phyloP scores from a whole-genome alignment of 2,329 filamentous ascomycete genomes.

The Sarocladiaceae sp. region DNA sequence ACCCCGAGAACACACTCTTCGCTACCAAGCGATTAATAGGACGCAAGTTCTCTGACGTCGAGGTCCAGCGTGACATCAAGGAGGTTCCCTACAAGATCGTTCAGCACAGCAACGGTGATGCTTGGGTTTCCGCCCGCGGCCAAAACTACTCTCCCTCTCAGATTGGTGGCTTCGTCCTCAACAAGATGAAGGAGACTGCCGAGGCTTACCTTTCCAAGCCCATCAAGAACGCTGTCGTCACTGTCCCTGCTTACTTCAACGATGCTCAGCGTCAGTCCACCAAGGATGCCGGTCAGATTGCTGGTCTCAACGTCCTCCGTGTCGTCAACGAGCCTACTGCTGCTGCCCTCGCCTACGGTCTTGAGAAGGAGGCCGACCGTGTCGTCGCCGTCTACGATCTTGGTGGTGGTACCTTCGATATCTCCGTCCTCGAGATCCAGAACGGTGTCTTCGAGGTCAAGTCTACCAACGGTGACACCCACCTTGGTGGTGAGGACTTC shows the following conservation, averaged over 20 bases:
- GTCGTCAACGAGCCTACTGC: constrained; percentile 98
- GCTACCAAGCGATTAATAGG: constrained; percentile 98
- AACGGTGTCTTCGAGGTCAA: constrained; percentile 98
- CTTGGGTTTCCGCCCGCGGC: constrained; percentile 89
- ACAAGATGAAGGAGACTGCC: constrained; percentile 99
- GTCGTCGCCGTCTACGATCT: constrained; percentile 96
- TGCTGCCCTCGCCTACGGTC: constrained; percentile 90
- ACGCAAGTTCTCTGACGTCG: constrained; percentile 88
- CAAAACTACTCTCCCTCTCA: constrained; percentile 98
- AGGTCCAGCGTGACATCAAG: constrained; percentile 96
- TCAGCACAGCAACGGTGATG: constrained; percentile 93
- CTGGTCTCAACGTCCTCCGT: constrained; percentile 93
- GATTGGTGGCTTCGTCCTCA: constrained; percentile 91
- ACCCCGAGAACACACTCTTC: constrained; percentile 97
- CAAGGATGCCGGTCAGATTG: constrained; percentile 96
- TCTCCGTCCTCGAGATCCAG: constrained; percentile 95
- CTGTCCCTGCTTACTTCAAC: constrained; percentile 97
- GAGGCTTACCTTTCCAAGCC: constrained; percentile 88
- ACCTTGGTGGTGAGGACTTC: constrained; percentile 97
- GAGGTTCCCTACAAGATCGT: constrained; percentile 99
- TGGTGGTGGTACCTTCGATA: constrained; percentile 98
- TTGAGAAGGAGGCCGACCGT: constrained; percentile 89
- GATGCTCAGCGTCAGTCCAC: constrained; percentile 96
- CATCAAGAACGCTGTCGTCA: constrained; percentile 94
- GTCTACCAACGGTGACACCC: constrained; percentile 98